Evolutionary conservation across 768 basidiomycete species (phyloP).

Genomic region (Amanita polypyramis): DNA sequence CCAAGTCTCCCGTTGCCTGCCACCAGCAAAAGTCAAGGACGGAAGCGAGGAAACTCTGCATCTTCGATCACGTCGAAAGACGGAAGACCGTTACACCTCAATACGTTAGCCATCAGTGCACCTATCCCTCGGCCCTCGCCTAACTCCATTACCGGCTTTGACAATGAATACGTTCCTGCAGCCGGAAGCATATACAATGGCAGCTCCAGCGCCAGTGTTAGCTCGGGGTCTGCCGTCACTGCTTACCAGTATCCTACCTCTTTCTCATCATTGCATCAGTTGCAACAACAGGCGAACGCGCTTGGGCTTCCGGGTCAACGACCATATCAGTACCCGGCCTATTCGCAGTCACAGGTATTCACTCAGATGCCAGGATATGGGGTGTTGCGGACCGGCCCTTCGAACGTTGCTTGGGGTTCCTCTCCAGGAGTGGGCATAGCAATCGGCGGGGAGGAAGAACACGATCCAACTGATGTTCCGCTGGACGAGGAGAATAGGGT

Average conservation of each 20-base stretch:
- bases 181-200: neutral
- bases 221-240: slow-evolving; percentile 1
- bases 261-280: slow-evolving; percentile 2
- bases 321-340: neutral
- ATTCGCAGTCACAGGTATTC: neutral
- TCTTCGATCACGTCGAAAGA: slow-evolving; percentile 15
- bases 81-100: slow-evolving; percentile 10
- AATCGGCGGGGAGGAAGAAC: neutral
- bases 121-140: slow-evolving; percentile 24
- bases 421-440: neutral
- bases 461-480: neutral
- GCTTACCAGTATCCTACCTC: slow-evolving; percentile 3
- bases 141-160: slow-evolving; percentile 24
- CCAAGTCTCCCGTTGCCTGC: neutral
- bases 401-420: neutral
- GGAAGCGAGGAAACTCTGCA: slow-evolving; percentile 13
- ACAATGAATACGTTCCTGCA: slow-evolving; percentile 8
- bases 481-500: neutral
- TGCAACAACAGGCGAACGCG: neutral
- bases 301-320: neutral
- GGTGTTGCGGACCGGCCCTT: neutral
- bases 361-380: neutral
- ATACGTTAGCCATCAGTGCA: slow-evolving; percentile 21
- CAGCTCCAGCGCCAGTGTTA: slow-evolving; percentile 1
- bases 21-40: neutral